Evolutionary conservation across 2,329 filamentous ascomycete genomes (phyloP).

Genomic region (Septoria linicola): DNA sequence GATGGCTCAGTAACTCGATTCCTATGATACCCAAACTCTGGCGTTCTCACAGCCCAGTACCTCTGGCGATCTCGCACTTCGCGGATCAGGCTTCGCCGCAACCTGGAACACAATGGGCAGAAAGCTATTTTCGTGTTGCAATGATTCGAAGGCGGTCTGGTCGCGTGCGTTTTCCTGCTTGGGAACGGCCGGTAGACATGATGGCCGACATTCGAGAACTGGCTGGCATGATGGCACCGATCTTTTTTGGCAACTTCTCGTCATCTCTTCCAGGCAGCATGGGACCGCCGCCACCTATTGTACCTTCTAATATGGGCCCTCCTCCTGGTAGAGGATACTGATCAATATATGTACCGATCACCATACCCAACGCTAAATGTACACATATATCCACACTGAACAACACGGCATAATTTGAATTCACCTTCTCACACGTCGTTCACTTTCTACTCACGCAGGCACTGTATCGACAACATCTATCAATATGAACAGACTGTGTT

Average conservation of each 20-base stretch:
- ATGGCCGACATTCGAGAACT: constrained; percentile 45
- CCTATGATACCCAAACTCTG: constrained; percentile 29
- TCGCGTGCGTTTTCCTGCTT: constrained; percentile 38
- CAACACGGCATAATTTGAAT: too few species aligned
- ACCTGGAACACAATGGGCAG: constrained; percentile 40
- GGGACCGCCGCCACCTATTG: constrained; percentile 8
- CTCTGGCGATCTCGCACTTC: constrained; percentile 46
- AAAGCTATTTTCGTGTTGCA: constrained; percentile 39
- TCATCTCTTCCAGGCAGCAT: background rate
- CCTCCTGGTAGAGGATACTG: too few species aligned
- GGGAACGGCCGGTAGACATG: constrained; percentile 43
- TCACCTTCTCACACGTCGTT: too few species aligned
- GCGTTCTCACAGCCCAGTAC: constrained; percentile 34
- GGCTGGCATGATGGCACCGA: constrained; percentile 24
- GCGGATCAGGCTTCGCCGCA: constrained; percentile 19
- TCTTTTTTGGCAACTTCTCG: constrained; percentile 6
- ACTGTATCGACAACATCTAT: too few species aligned
- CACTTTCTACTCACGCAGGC: too few species aligned
- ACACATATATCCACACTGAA: too few species aligned
- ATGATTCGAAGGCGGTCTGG: constrained; percentile 40
- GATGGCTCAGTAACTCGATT: constrained; percentile 48
- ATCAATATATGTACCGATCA: too few species aligned
- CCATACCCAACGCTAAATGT: too few species aligned
- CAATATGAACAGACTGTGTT: too few species aligned
- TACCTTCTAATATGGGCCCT: background rate